These are phyloP conservation scores for Dothideomycetes sp. DNA, from an alignment of 2,329 filamentous ascomycete species.

Conservation along the genomic window DNA sequence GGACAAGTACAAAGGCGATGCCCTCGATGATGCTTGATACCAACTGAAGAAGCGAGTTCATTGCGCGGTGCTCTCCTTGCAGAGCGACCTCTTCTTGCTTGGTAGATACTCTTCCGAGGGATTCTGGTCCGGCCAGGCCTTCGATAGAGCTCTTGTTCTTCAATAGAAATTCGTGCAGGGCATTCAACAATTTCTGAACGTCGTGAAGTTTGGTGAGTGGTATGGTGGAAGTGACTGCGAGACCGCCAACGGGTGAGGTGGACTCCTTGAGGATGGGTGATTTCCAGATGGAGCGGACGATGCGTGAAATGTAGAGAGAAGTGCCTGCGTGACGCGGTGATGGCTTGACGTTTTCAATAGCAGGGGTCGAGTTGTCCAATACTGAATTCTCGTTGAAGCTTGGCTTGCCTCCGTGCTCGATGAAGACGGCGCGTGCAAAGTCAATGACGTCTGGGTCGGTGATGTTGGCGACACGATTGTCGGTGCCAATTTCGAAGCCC, in stretches of 20 bases:
- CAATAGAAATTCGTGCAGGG: constrained; percentile 70
- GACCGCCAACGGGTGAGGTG: constrained; percentile 45
- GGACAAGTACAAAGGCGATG: constrained; percentile 87
- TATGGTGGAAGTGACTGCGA: constrained; percentile 58
- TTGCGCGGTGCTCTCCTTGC: constrained; percentile 86
- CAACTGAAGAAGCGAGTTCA: constrained; percentile 74
- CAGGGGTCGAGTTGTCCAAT: constrained; percentile 47
- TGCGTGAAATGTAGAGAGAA: constrained; percentile 72
- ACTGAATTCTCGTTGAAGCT: constrained; percentile 68
- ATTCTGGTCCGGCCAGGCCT: constrained; percentile 81
- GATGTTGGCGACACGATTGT: constrained; percentile 57
- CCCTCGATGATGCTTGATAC: constrained; percentile 90
- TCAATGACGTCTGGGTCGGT: constrained; percentile 81
- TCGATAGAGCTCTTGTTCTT: constrained; percentile 88
- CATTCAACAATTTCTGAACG: constrained; percentile 71
- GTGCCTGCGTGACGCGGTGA: constrained; percentile 85
- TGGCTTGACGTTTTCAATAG: constrained; percentile 72
- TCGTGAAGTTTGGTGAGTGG: constrained; percentile 55
- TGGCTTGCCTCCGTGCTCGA: constrained; percentile 84
- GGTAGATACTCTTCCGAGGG: constrained; percentile 64
- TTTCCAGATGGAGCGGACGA: constrained; percentile 86
- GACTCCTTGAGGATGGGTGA: constrained; percentile 55
- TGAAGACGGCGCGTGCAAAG: constrained; percentile 74
- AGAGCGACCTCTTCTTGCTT: constrained; percentile 86
- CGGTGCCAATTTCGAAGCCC: constrained; percentile 65